A percentile compares a stretch with the other conserved stretches of the same genome.
These are phyloP conservation scores for Podospora pseudocomata DNA, from an alignment of 495 filamentous ascomycete genomes.

Conservation along the genomic window DNA sequence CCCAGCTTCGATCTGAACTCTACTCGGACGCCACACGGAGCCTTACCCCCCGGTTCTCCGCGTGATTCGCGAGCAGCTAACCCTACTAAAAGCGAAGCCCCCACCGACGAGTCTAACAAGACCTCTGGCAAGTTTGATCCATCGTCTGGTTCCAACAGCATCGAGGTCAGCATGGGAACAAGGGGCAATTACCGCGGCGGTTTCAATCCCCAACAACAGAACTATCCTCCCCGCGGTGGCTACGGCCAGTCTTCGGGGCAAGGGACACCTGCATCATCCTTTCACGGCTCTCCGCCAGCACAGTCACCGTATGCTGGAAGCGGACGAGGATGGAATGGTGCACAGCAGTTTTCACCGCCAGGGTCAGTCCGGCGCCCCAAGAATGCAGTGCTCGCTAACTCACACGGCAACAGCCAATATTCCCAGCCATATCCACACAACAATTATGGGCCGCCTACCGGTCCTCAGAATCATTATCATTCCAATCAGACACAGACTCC, in stretches of 20 bases:
- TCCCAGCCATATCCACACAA: conserved; percentile 53
- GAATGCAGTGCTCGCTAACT: conserved; percentile 16
- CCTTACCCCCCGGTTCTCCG: conserved; percentile 33
- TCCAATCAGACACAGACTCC: conserved; percentile 43
- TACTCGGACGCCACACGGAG: conserved; percentile 32
- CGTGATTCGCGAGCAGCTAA: conserved; percentile 37
- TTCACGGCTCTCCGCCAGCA: conserved; percentile 62
- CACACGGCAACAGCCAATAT: conserved; percentile 49
- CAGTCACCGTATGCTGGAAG: conserved; percentile 63
- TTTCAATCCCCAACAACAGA: conserved; percentile 34
- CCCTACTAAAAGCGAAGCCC: conserved; percentile 33
- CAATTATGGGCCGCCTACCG: conserved; percentile 52
- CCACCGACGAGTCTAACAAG: conserved; percentile 29
- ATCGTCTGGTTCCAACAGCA: conserved; percentile 45
- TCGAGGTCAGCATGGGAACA: conserved; percentile 45
- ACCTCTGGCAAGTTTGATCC: conserved; percentile 30
- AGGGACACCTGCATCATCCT: conserved; percentile 56
- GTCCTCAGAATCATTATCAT: conserved; percentile 45
- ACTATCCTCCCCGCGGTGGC: conserved; percentile 32
- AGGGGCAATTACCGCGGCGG: conserved; percentile 41
- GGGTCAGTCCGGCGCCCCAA: conserved; percentile 45
- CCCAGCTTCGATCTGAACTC: conserved; percentile 29
- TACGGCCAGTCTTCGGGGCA: conserved; percentile 59
- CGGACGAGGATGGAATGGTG: conserved; percentile 54
- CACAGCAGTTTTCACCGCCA: conserved; percentile 56